phyloP scores from a whole-genome alignment of 345 rosid species.

The Euphorbia peplus region DNA sequence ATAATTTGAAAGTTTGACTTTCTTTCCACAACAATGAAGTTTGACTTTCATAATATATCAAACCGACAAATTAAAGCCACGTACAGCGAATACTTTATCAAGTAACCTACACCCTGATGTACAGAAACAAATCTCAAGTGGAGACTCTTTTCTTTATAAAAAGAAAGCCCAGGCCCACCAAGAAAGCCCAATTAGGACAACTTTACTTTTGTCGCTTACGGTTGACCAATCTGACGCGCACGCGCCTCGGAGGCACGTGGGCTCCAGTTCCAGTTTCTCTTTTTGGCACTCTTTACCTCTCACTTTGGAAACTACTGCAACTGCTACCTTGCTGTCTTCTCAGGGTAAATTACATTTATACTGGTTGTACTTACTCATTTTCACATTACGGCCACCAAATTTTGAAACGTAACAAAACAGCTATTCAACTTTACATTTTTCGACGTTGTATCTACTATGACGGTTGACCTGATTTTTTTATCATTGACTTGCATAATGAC shows the following conservation, averaged over 20 bases:
- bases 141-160: background rate
- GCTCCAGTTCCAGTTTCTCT: slow-evolving; percentile 17
- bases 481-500: too few species aligned
- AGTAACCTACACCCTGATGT: background rate
- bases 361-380: too few species aligned
- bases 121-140: background rate
- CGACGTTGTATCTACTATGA: too few species aligned
- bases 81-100: background rate
- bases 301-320: background rate
- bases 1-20: background rate
- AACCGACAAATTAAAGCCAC: background rate
- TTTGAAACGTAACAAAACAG: too few species aligned
- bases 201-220: background rate
- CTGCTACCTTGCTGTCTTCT: background rate
- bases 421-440: too few species aligned
- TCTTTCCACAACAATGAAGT: too few species aligned
- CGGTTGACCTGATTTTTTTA: too few species aligned
- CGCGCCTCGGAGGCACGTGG: slow-evolving; percentile 11
- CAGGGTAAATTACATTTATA: too few species aligned
- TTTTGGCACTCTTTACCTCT: slow-evolving; percentile 19
- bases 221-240: slow-evolving; percentile 14
- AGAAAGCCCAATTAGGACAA: slow-evolving; percentile 11
- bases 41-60: background rate
- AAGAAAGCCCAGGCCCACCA: slow-evolving; percentile 3
- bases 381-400: too few species aligned